These are phyloP conservation scores for Penicillium simplicissimum DNA, from an alignment of 495 filamentous ascomycete species.

Conservation along the genomic window DNA sequence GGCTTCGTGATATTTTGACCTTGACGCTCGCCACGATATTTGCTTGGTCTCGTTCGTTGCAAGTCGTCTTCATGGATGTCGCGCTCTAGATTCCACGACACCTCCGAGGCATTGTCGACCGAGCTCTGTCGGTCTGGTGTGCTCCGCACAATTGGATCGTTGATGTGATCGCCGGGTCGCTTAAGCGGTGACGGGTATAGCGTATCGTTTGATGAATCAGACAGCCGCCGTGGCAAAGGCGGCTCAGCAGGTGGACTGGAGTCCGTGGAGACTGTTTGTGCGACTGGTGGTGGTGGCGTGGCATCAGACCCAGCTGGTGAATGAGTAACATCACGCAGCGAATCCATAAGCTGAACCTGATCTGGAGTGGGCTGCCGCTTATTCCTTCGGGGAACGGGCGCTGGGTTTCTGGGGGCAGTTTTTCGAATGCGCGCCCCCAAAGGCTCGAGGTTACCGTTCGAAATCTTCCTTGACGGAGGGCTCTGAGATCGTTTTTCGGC, in stretches of 20 bases:
- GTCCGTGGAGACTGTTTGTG: conserved; percentile 36
- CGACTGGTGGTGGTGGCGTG: conserved; percentile 44
- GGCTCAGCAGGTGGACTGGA: conserved; percentile 33
- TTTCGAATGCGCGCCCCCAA: conserved; percentile 11
- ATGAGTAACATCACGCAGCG: conserved; percentile 32
- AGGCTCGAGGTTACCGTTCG: not conserved
- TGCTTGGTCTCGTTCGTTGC: conserved; percentile 36
- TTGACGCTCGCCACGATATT: conserved; percentile 26
- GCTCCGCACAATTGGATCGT: conserved; percentile 16
- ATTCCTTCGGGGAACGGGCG: conserved; percentile 3
- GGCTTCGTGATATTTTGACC: conserved; percentile 43
- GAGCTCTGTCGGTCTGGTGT: conserved; percentile 30
- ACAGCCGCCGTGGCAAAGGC: conserved; percentile 26
- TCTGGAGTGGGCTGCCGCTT: conserved; percentile 47
- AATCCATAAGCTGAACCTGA: conserved; percentile 38
- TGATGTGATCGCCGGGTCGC: conserved; percentile 19
- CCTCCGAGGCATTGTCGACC: conserved; percentile 39
- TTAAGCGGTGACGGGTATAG: conserved; percentile 40
- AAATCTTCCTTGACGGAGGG: not conserved
- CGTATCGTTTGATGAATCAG: conserved; percentile 23
- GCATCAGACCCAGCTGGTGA: conserved; percentile 31
- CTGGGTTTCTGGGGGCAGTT: conserved; percentile 2
- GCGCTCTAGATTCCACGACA: conserved; percentile 46
- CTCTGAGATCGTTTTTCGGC: conserved; percentile 25
- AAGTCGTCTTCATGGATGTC: conserved; percentile 44